phyloP scores from a whole-genome alignment of 805 yeast genomes.

The Nakazawaea ernobii region DNA sequence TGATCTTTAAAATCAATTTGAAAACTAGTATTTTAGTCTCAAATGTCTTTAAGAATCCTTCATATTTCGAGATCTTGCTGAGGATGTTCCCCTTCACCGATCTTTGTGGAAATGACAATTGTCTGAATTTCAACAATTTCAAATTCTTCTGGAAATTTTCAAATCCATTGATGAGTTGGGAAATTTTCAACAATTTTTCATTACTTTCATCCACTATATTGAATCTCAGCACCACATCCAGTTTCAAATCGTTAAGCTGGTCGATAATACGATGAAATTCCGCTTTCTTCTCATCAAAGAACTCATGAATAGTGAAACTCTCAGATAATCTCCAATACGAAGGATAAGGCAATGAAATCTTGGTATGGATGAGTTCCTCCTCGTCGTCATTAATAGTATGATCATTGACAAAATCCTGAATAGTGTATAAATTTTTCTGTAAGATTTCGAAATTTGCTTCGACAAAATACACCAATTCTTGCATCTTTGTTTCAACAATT shows the following conservation, averaged over 20 bases:
- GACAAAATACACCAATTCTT: constrained; percentile 22
- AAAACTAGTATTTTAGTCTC: constrained; percentile 21
- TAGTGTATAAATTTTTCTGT: constrained; percentile 15
- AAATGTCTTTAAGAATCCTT: constrained; percentile 14
- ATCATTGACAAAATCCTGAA: constrained; percentile 19
- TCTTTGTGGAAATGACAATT: constrained; percentile 17
- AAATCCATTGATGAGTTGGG: neutral
- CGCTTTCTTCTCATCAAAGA: neutral
- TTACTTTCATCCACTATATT: neutral
- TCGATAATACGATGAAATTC: neutral
- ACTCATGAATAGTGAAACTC: constrained; percentile 14
- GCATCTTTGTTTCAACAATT: constrained; percentile 20
- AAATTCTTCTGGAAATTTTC: neutral
- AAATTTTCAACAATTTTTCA: neutral
- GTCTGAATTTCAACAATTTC: constrained; percentile 8
- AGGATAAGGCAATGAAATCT: constrained; percentile 18
- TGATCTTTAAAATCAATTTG: constrained; percentile 23
- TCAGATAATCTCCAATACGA: constrained; percentile 26
- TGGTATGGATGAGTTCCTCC: constrained; percentile 17
- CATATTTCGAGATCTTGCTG: constrained; percentile 12
- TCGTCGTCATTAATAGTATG: constrained; percentile 21
- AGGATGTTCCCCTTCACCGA: constrained; percentile 10
- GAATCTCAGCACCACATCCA: neutral
- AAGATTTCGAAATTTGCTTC: constrained; percentile 24
- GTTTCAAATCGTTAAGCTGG: neutral